Evolutionary conservation across 768 basidiomycete genomes (phyloP), one percentile per base, ranked within the genome.

Genomic region (Boletus speciosus): DNA sequence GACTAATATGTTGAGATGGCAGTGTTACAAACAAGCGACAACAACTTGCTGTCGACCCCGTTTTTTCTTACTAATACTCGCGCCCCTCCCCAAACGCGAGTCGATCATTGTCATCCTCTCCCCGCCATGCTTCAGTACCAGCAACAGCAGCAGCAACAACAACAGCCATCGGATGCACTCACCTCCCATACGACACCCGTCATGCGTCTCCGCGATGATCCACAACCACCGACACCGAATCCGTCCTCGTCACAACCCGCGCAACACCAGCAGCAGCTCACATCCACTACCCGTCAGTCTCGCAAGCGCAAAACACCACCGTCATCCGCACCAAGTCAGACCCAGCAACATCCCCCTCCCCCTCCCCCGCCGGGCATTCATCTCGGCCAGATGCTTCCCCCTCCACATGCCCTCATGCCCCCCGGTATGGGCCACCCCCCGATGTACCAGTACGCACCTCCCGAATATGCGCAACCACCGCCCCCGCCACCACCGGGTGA

Each of bases 241-340:
- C 29, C 61, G 4, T 42, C 67, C 14, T 29, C 66, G 0, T 42
- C 66, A 16, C 67, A 58, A n/a, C 56, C 49, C 38, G 27, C 51
- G 6, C 55, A 48, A 23, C 55, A 49, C 5, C 54, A 41, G 3
- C 55, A 25, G 25, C 25, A 42, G 0, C 47, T 52, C 35, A 19
- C 51, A n/a, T 6, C 58, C 15, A 25, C 51, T 12, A 40, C 59
- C 29, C 50, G 76, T 73, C 54, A 16, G 23, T 43, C 73, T 32
- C 78, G 86, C 54, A 90, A 90, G 67, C 81, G 88, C 62, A 90
- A 90, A 69, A 65, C 86, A 0, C 85, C 86, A 8, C 79, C 86
- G 2, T 64, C 74, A 19, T 60, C 74, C 14, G 29, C 63, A 15
- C 46, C 58, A n/a, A 51, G 42, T 3, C 58, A 47, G 3, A 58